Conservation (phyloP, 805 yeast species). For the Kluyveromyces lactis region DNA sequence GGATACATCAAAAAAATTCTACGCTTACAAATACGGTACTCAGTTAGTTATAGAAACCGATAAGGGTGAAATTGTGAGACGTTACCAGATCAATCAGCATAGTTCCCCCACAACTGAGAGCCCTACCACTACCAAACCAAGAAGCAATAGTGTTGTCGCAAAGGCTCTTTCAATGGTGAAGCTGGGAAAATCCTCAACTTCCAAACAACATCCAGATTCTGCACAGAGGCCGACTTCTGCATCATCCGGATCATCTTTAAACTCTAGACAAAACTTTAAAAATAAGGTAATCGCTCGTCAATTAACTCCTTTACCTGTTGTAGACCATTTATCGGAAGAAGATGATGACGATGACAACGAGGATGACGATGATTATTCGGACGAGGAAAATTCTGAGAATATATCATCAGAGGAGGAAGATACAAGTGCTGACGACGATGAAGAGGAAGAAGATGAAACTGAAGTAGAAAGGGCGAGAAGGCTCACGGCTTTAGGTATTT, state of each 20-base stretch:
- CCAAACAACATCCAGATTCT: background rate
- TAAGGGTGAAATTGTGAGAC: conserved; percentile 84
- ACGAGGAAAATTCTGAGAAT: conserved; percentile 2
- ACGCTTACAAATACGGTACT: conserved; percentile 75
- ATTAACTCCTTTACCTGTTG: conserved; percentile 12
- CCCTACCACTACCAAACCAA: conserved; percentile 8
- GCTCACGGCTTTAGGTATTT: conserved; percentile 46
- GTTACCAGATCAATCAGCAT: conserved; percentile 68
- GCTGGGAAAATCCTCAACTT: conserved; percentile 24
- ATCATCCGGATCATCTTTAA: background rate
- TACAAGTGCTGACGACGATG: conserved; percentile 20
- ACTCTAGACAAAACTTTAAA: conserved; percentile 1
- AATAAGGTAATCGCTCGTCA: conserved; percentile 12
- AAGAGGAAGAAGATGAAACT: conserved; percentile 33
- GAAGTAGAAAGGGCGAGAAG: conserved; percentile 60
- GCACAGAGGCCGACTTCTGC: background rate
- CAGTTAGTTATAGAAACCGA: conserved; percentile 77
- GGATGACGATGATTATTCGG: background rate
- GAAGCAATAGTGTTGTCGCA: conserved; percentile 35
- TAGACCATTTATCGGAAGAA: conserved; percentile 7
- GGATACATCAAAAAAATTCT: conserved; percentile 26
- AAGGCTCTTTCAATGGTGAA: conserved; percentile 53
- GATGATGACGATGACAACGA: conserved; percentile 2
- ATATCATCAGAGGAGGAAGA: conserved; percentile 10
- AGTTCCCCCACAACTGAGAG: conserved; percentile 7